These are phyloP conservation scores for Myxozyma monticola DNA, from an alignment of 805 yeast genomes.

Conservation along the genomic window DNA sequence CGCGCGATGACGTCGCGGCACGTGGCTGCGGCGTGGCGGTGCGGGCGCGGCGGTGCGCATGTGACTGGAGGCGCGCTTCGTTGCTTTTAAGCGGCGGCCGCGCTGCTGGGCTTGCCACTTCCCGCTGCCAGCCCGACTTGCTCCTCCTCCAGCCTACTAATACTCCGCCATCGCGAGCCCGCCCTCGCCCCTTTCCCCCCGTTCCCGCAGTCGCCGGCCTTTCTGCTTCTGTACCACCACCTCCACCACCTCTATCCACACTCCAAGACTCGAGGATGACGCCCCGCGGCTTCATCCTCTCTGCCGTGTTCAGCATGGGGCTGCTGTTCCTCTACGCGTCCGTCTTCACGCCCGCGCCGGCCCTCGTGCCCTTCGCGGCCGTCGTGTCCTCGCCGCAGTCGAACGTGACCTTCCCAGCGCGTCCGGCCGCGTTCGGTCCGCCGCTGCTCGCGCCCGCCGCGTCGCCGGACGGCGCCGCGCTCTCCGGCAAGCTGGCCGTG, in stretches of 20 bases:
- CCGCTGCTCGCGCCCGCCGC: conserved; percentile 7
- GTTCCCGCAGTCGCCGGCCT: background rate
- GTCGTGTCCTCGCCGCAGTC: conserved; percentile 35
- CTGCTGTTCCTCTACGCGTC: conserved; percentile 26
- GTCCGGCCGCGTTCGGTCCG: conserved; percentile 44
- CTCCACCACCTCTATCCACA: background rate
- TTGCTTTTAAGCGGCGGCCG: too few species aligned
- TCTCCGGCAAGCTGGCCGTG: conserved; percentile 33
- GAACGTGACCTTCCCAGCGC: conserved; percentile 38
- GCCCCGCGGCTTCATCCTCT: conserved; percentile 26
- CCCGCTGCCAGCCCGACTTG: too few species aligned
- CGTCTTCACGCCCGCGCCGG: conserved; percentile 10
- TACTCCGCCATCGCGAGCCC: too few species aligned
- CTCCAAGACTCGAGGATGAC: conserved; percentile 11
- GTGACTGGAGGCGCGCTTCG: background rate
- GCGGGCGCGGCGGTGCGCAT: conserved; percentile 1
- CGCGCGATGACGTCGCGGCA: conserved; percentile 2
- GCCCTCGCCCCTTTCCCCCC: conserved; percentile 1
- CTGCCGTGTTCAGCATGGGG: conserved; percentile 27
- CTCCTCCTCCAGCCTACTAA: too few species aligned
- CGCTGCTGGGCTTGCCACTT: too few species aligned
- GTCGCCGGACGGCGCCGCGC: conserved; percentile 20
- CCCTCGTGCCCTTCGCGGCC: conserved; percentile 30
- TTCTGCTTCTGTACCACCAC: background rate
- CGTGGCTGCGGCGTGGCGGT: conserved; percentile 1